A percentile compares a stretch with the other conserved stretches of the same genome.
Conservation (phyloP, 441 rosid species). For the Adansonia rubrostipa region DNA sequence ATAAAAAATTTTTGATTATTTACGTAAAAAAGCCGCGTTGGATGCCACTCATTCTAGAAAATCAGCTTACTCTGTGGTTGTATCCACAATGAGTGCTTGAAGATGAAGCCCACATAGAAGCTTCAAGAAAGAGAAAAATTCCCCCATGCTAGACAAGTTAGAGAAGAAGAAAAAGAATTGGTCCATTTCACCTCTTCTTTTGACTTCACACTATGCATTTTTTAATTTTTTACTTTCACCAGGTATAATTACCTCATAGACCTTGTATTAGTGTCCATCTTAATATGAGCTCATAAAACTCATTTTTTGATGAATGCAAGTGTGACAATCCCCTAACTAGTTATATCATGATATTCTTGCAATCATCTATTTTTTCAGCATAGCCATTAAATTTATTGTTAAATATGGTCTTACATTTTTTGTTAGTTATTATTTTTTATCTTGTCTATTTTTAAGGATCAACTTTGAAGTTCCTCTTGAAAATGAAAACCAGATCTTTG, state of each 20-base stretch:
- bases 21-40: constrained; percentile 21
- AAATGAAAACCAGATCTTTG: not conserved
- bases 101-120: constrained; percentile 46
- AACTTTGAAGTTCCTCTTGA: not conserved
- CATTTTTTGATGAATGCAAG: constrained; percentile 10
- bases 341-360: not conserved
- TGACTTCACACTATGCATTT: not conserved
- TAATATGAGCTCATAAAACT: constrained; percentile 16
- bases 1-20: not conserved
- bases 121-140: constrained; percentile 33
- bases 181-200: constrained; percentile 37
- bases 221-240: constrained; percentile 40
- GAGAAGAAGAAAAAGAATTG: constrained; percentile 75
- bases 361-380: not conserved
- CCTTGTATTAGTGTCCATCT: constrained; percentile 12
- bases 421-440: not conserved
- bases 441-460: not conserved
- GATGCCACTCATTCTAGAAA: constrained; percentile 37
- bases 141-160: constrained; percentile 51
- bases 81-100: constrained; percentile 34
- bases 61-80: constrained; percentile 36
- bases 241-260: constrained; percentile 44
- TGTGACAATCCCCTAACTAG: not conserved
- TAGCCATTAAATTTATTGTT: not conserved
- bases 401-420: not conserved